Evolutionary conservation across 768 basidiomycete genomes (phyloP).

Genomic region (Megacollybia marginata): DNA sequence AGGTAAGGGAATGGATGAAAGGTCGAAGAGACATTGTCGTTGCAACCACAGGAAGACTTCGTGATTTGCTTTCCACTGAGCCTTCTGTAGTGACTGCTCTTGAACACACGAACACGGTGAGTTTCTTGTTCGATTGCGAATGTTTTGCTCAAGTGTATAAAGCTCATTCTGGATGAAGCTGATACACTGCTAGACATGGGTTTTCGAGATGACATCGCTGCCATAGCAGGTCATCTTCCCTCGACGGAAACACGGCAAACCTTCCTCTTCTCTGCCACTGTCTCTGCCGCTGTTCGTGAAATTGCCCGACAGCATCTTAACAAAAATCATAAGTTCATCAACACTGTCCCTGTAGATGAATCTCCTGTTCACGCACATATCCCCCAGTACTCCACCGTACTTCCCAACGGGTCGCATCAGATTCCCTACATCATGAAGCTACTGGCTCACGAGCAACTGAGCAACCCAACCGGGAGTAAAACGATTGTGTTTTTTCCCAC

Average conservation of each 20-base stretch:
- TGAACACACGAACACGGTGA: slow-evolving; percentile 48
- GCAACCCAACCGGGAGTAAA: slow-evolving; percentile 60
- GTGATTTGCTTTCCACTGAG: slow-evolving; percentile 61
- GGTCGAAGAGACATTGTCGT: slow-evolving; percentile 77
- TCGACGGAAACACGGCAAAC: slow-evolving; percentile 68
- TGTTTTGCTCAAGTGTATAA: slow-evolving; percentile 4
- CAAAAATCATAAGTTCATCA: slow-evolving; percentile 59
- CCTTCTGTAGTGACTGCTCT: slow-evolving; percentile 48
- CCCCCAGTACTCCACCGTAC: slow-evolving; percentile 74
- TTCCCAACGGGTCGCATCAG: slow-evolving; percentile 59
- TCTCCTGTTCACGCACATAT: slow-evolving; percentile 69
- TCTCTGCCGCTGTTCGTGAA: slow-evolving; percentile 63
- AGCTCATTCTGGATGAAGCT: slow-evolving; percentile 91
- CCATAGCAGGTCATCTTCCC: slow-evolving; percentile 60
- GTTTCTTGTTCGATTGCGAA: slow-evolving; percentile 15
- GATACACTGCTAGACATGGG: slow-evolving; percentile 91
- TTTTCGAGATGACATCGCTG: slow-evolving; percentile 80
- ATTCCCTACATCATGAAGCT: slow-evolving; percentile 74
- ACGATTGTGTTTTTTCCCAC: slow-evolving; percentile 80
- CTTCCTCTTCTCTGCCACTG: slow-evolving; percentile 86
- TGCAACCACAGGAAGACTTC: slow-evolving; percentile 82
- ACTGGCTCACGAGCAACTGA: slow-evolving; percentile 82
- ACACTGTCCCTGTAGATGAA: slow-evolving; percentile 56
- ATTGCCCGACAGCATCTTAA: slow-evolving; percentile 57
- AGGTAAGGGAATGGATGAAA: slow-evolving; percentile 60